These are phyloP conservation scores for Halenospora varia DNA, from an alignment of 495 filamentous ascomycete genomes.

Conservation along the genomic window DNA sequence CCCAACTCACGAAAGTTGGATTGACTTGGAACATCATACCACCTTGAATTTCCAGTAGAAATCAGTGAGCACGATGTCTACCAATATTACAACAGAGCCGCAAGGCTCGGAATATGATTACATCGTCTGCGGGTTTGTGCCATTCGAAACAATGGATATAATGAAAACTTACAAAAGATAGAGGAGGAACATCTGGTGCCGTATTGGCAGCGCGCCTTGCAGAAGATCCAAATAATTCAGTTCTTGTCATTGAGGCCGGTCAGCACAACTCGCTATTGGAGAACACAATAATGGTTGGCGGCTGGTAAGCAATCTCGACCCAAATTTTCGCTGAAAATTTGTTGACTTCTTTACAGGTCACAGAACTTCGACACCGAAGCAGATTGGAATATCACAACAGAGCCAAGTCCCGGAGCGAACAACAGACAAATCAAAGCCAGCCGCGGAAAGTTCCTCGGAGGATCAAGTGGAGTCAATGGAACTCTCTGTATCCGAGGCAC, in stretches of 20 bases:
- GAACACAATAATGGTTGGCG: slow-evolving; percentile 43
- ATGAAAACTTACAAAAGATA: slow-evolving; percentile 38
- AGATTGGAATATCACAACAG: slow-evolving; percentile 54
- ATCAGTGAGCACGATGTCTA: slow-evolving; percentile 1
- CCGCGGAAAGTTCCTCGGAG: slow-evolving; percentile 56
- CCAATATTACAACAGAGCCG: slow-evolving; percentile 6
- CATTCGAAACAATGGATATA: neutral
- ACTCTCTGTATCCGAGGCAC: slow-evolving; percentile 58
- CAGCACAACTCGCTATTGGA: slow-evolving; percentile 41
- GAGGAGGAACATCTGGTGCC: slow-evolving; percentile 82
- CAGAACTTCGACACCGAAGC: slow-evolving; percentile 46
- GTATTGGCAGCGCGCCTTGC: slow-evolving; percentile 60
- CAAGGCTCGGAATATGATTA: slow-evolving; percentile 12
- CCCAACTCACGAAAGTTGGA: neutral
- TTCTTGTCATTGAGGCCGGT: slow-evolving; percentile 55
- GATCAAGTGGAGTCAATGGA: slow-evolving; percentile 56
- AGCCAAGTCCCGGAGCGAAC: slow-evolving; percentile 48
- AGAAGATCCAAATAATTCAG: slow-evolving; percentile 38
- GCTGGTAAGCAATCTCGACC: slow-evolving; percentile 31
- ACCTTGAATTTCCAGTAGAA: too few relatives aligned
- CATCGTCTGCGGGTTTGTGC: slow-evolving; percentile 17
- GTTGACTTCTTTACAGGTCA: slow-evolving; percentile 3
- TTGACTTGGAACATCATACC: neutral
- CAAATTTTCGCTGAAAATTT: neutral
- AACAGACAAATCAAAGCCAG: slow-evolving; percentile 54